Conservation (phyloP, 31 red algal species). For the Bonnemaisonia californica region DNA sequence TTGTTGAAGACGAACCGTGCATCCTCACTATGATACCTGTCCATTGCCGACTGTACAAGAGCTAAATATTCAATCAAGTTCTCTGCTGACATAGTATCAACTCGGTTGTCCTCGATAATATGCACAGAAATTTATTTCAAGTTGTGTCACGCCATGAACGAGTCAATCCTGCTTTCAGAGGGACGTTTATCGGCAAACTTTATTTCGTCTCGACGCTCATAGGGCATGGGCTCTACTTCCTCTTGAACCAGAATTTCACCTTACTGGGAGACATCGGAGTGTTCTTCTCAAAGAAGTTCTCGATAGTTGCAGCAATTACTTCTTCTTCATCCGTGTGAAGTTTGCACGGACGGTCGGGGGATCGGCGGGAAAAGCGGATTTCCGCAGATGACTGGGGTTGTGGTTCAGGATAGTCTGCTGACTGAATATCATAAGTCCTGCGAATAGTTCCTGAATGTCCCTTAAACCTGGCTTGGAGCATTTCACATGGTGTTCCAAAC, state of each 20-base stretch:
- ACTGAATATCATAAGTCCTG: no score
- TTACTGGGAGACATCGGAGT: neutral
- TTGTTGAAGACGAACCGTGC: constrained; percentile 12
- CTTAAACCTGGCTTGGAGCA: no score
- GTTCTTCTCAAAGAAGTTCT: constrained; percentile 3
- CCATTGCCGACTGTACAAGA: constrained; percentile 21
- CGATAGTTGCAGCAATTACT: constrained; percentile 1
- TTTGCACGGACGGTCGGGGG: neutral
- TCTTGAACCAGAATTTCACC: neutral
- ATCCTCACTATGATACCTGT: constrained; percentile 20
- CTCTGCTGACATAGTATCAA: constrained; percentile 15
- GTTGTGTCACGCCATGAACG: neutral
- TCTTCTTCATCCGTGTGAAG: constrained; percentile 22
- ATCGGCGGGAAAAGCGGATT: no score
- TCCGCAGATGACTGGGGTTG: no score
- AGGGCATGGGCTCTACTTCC: neutral
- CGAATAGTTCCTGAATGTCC: no score
- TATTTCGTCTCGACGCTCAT: constrained; percentile 15
- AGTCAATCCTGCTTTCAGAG: neutral
- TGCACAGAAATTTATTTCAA: neutral
- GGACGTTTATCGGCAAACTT: neutral
- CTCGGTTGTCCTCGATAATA: constrained; percentile 13
- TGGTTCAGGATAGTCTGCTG: no score
- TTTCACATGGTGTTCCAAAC: no score
- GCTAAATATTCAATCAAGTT: constrained; percentile 11